phyloP scores from a whole-genome alignment of 805 yeast genomes.

The Ogataea corticis region DNA sequence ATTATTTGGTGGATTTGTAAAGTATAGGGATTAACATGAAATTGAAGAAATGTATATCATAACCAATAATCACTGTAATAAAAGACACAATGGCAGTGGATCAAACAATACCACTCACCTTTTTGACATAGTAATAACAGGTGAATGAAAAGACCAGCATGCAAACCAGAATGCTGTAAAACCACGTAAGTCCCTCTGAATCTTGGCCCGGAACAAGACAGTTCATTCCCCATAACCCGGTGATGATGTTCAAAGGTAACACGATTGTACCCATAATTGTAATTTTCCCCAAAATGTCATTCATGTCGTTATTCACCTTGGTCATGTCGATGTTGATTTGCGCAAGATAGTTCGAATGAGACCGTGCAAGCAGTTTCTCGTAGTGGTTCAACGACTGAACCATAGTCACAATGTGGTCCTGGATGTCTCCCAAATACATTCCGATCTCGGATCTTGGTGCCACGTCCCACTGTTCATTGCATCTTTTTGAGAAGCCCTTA shows the following conservation, averaged over 20 bases:
- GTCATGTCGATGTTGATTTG: constrained; percentile 98
- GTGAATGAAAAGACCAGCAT: constrained; percentile 49
- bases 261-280: constrained; percentile 94
- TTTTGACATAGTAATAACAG: constrained; percentile 50
- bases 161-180: constrained; percentile 49
- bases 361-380: constrained; percentile 88
- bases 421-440: constrained; percentile 94
- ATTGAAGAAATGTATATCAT: background rate
- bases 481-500: constrained; percentile 89
- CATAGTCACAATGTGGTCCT: constrained; percentile 97
- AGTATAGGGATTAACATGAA: background rate
- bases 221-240: constrained; percentile 99
- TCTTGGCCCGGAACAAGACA: constrained; percentile 94
- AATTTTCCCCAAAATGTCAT: constrained; percentile 91
- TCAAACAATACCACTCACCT: constrained; percentile 35
- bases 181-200: constrained; percentile 62
- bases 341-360: constrained; percentile 95
- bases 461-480: constrained; percentile 79
- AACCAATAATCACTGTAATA: background rate
- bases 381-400: constrained; percentile 92
- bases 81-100: too few species aligned
- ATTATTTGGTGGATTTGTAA: constrained; percentile 43
- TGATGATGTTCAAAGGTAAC: constrained; percentile 89
- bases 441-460: constrained; percentile 86
- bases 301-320: constrained; percentile 92